Conservation (phyloP, 2,329 filamentous ascomycete species). For the Xylariaceae sp. region DNA sequence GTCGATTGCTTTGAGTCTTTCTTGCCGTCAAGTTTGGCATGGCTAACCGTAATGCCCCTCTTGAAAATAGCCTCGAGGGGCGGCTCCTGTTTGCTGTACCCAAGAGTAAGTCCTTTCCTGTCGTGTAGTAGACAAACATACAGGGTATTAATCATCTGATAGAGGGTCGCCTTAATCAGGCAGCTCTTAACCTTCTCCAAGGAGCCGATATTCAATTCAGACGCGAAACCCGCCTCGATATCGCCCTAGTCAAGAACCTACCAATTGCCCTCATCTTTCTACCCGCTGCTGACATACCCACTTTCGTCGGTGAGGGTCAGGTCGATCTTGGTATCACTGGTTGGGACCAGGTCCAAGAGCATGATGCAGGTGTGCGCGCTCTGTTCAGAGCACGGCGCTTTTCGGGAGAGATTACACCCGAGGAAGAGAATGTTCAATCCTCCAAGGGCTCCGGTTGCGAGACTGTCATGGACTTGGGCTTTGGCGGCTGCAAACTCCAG, state of each 20-base stretch:
- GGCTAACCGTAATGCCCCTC: constrained; percentile 33
- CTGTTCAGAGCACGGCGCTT: constrained; percentile 47
- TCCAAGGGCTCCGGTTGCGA: constrained; percentile 64
- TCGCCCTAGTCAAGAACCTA: constrained; percentile 95
- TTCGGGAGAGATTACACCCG: constrained; percentile 43
- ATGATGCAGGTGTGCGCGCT: constrained; percentile 64
- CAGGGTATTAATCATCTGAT: constrained; percentile 14
- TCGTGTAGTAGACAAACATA: constrained; percentile 19
- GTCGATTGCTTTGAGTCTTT: neutral
- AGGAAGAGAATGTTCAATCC: constrained; percentile 43
- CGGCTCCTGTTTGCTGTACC: constrained; percentile 95
- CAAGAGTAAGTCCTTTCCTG: constrained; percentile 69
- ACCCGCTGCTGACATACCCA: constrained; percentile 94
- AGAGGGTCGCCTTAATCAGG: constrained; percentile 92
- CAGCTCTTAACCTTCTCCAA: constrained; percentile 83
- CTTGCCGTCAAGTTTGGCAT: constrained; percentile 16
- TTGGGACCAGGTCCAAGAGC: constrained; percentile 86
- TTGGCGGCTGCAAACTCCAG: constrained; percentile 88
- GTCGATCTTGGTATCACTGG: constrained; percentile 96
- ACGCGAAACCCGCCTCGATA: constrained; percentile 91
- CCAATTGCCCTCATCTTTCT: constrained; percentile 95
- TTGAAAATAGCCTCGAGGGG: constrained; percentile 71
- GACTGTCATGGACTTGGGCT: constrained; percentile 85
- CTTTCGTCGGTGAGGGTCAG: constrained; percentile 91
- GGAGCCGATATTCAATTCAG: constrained; percentile 96